phyloP scores from a whole-genome alignment of 225 moss, liverwort and hornwort species.

The Neckera pumila region DNA sequence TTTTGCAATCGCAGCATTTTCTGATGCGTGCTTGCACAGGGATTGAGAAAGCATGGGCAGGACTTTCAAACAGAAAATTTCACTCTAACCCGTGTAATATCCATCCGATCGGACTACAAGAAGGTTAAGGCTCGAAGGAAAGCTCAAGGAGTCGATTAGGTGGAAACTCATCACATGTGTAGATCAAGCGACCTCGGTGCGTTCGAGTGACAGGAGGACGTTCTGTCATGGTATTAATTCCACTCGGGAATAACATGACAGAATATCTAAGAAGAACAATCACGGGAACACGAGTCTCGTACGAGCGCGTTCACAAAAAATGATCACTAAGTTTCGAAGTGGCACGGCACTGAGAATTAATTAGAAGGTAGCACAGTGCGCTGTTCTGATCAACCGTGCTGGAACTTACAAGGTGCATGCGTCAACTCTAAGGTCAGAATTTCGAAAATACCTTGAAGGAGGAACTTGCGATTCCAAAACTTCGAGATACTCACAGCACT shows the following conservation, averaged over 20 bases:
- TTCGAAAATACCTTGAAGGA: constrained; percentile 3
- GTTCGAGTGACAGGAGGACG: not conserved
- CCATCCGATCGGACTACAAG: not conserved
- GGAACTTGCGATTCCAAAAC: constrained; percentile 24
- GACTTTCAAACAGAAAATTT: not conserved
- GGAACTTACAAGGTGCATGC: not conserved
- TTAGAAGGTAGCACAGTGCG: not conserved
- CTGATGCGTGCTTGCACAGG: not conserved
- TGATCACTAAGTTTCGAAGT: not conserved
- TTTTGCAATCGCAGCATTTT: not conserved
- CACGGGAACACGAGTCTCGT: not conserved
- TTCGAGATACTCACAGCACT: not conserved
- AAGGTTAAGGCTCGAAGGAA: not conserved
- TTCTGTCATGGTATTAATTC: not conserved
- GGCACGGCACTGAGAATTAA: not conserved
- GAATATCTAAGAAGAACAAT: not conserved
- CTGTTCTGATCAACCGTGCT: not conserved
- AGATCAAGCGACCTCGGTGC: not conserved
- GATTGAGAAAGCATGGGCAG: not conserved
- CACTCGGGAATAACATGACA: not conserved
- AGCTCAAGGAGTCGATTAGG: not conserved
- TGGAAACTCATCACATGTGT: not conserved
- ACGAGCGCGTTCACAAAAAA: not conserved
- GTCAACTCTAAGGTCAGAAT: not conserved
- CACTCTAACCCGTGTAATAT: not conserved